phyloP scores from a whole-genome alignment of 176 grass and related monocot genomes.

The Cenchrus fungigraminus region DNA sequence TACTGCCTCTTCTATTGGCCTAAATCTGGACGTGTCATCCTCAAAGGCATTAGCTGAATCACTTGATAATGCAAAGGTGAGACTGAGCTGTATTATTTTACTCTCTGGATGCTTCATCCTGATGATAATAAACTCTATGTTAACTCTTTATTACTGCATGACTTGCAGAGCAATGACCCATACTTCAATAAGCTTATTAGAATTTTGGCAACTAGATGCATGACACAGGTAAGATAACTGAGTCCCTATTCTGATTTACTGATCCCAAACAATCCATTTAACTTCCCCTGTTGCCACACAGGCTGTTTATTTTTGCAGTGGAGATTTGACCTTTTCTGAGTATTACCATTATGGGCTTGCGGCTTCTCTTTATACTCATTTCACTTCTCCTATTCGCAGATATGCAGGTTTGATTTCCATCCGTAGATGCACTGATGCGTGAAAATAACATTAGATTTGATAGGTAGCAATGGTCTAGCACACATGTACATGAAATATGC shows the following conservation, averaged over 20 bases:
- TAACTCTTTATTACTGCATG: slow-evolving; percentile 44
- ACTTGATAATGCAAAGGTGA: slow-evolving; percentile 91
- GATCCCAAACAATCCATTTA: slow-evolving; percentile 22
- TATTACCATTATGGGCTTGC: slow-evolving; percentile 96
- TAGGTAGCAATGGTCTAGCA: not conserved
- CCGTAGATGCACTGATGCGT: slow-evolving; percentile 27
- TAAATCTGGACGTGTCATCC: slow-evolving; percentile 87
- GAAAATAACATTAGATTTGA: slow-evolving; percentile 20
- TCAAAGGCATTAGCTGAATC: slow-evolving; percentile 98
- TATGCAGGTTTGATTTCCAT: slow-evolving; percentile 80
- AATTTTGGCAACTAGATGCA: slow-evolving; percentile 98
- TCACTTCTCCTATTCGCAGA: slow-evolving; percentile 98
- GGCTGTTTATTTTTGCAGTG: slow-evolving; percentile 98
- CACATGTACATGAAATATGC: slow-evolving; percentile 1
- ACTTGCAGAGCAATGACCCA: slow-evolving; percentile 79
- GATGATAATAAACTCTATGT: not conserved
- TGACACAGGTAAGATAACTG: slow-evolving; percentile 78
- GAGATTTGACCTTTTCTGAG: slow-evolving; percentile 88
- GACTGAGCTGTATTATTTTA: slow-evolving; percentile 29
- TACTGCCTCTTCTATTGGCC: slow-evolving; percentile 80
- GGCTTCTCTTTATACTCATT: slow-evolving; percentile 92
- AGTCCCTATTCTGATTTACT: slow-evolving; percentile 11
- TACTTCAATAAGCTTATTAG: slow-evolving; percentile 99
- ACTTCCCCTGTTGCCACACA: slow-evolving; percentile 46
- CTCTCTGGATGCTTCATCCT: not conserved